These are phyloP conservation scores for Otatea glauca DNA, from an alignment of 176 grass and related monocot genomes.

Conservation along the genomic window DNA sequence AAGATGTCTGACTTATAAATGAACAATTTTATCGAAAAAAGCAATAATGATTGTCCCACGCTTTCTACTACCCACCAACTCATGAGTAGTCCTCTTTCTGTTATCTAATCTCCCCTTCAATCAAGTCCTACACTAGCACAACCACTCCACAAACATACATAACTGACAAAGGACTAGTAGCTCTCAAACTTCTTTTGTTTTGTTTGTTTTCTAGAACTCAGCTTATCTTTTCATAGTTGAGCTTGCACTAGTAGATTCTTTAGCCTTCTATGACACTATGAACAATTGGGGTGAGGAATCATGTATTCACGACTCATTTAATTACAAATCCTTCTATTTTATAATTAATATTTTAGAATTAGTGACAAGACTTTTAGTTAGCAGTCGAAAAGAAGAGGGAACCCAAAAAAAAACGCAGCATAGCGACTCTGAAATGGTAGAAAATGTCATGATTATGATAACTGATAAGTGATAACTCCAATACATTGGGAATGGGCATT, in stretches of 20 bases:
- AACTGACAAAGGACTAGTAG: conserved; percentile 31
- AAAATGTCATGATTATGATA: conserved; percentile 24
- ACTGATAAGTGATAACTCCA: conserved; percentile 3
- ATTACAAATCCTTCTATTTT: conserved; percentile 10
- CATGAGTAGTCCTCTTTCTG: conserved; percentile 42
- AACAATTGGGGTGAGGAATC: not conserved
- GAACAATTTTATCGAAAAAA: conserved; percentile 26
- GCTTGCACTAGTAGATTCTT: not conserved
- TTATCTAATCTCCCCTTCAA: conserved; percentile 38
- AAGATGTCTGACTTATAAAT: conserved; percentile 17
- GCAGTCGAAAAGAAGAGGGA: conserved; percentile 29
- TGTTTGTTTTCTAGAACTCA: conserved; percentile 30
- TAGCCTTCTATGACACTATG: not conserved
- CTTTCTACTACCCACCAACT: conserved; percentile 42
- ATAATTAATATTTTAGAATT: not conserved
- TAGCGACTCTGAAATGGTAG: conserved; percentile 23
- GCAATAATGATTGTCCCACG: conserved; percentile 35
- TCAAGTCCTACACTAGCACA: conserved; percentile 25
- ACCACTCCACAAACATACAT: conserved; percentile 26
- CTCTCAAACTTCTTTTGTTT: conserved; percentile 32
- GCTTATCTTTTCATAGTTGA: conserved; percentile 31
- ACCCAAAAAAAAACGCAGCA: not conserved
- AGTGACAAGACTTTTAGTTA: conserved; percentile 32
- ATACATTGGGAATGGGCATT: conserved; percentile 42
- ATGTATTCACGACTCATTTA: conserved; percentile 8